Evolutionary conservation across 2,329 filamentous ascomycete genomes (phyloP), one percentile per base, ranked within the genome.

Genomic region (Aaosphaeria arxii): DNA sequence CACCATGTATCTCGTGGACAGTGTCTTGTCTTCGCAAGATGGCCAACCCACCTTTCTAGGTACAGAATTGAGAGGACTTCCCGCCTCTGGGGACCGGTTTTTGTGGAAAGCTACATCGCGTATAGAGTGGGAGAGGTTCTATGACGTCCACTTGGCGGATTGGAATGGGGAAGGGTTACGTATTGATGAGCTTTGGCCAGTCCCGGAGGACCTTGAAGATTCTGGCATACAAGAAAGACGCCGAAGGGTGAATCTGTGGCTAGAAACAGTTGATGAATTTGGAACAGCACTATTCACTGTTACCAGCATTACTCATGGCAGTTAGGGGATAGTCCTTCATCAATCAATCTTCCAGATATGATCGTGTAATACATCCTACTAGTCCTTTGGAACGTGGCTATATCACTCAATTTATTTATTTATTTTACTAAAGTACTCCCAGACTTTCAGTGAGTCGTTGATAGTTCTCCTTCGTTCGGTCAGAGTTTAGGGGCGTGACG

Each of bases 1-100:
- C 48, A 68, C 71, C 0, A 77, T 81, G 72, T 82, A 81, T 46
- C 61, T 83, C 3, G 75, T 83, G 40, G 77, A 79, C 48, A 80
- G 73, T 39, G 58, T 80, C 0, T 71, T 81, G 5, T 71, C 73
- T 1, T 57, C 71, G 0, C 64, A 73, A 6, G 69, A 78, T 5
- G 67, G 68, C 0, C 54, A 78, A 0, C 74, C 76, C 0, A 76
- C 72, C 0, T 81, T 76, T 43, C 59, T 81, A 0, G 78, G 74
- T 1, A 73, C 68, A 0, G 80, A 83, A 54, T 59, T 83, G 11
- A 59, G 54, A 2, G 74, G 72, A 0, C 52, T 82, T 0, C 72
- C 67, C 0, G 75, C 73, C 1, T 47, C 50, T 11, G 40, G 28
- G 7, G 38, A 32, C 30, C 74, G 73, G 45, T 7, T 42, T 0